phyloP scores from a whole-genome alignment of 2,329 filamentous ascomycete species.

The Fusarium guadeloupense region DNA sequence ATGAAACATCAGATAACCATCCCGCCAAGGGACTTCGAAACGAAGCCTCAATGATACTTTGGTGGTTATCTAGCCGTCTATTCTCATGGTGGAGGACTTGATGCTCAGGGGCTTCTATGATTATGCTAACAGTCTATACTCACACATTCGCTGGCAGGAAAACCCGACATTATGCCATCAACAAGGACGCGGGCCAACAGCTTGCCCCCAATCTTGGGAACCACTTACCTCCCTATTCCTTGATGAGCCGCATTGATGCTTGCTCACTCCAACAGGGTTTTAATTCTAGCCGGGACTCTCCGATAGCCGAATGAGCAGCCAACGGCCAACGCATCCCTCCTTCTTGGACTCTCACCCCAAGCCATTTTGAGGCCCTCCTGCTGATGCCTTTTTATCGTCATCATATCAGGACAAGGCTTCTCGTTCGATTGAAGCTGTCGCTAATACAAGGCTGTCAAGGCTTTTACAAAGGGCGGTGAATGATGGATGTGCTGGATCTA shows the following conservation, averaged over 20 bases:
- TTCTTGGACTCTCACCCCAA: neutral
- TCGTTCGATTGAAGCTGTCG: neutral
- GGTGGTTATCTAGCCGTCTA: neutral
- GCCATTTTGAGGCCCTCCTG: conserved; percentile 1
- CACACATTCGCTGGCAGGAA: neutral
- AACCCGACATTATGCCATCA: neutral
- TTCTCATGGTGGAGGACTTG: neutral
- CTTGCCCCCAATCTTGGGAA: neutral
- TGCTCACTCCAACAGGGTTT: neutral
- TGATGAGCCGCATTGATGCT: neutral
- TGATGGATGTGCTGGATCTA: neutral
- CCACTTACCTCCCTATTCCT: neutral
- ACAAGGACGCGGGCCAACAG: neutral
- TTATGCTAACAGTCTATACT: neutral
- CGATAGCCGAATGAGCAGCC: neutral
- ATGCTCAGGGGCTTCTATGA: neutral
- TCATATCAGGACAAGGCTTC: neutral
- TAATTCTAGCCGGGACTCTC: neutral
- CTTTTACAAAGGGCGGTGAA: conserved; percentile 3
- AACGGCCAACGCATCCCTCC: neutral
- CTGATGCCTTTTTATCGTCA: neutral
- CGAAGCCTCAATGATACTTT: too few species aligned
- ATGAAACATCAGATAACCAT: too few species aligned
- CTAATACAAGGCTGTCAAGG: neutral
- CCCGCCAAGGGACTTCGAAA: too few species aligned